Conservation (phyloP, 805 yeast species). For the Yarrowia keelungensis region DNA sequence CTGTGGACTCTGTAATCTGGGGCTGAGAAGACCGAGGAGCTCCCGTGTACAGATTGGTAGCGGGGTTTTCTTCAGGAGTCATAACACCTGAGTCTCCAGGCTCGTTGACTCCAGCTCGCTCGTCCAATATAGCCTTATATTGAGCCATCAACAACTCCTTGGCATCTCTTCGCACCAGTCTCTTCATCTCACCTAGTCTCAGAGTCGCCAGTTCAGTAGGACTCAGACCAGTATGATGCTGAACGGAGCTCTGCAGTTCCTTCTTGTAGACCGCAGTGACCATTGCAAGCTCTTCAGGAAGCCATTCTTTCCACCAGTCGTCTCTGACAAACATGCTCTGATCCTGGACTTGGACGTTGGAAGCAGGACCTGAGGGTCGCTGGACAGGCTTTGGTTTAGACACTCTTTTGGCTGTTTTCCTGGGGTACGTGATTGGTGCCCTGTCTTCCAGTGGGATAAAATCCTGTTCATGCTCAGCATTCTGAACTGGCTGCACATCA, state of each 20-base stretch:
- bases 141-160: not conserved
- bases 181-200: not conserved
- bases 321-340: conserved; percentile 3
- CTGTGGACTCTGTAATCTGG: not conserved
- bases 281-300: not conserved
- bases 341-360: not conserved
- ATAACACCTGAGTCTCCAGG: no score
- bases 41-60: conserved; percentile 2
- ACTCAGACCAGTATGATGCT: not conserved
- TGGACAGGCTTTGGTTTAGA: no score
- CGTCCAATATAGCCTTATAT: not conserved
- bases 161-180: conserved; percentile 11
- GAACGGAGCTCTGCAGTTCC: not conserved
- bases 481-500: no score
- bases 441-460: no score
- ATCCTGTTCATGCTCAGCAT: no score
- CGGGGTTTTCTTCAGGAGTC: no score
- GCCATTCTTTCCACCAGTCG: conserved; percentile 35
- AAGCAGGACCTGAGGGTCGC: not conserved
- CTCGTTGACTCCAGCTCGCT: no score
- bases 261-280: conserved; percentile 7
- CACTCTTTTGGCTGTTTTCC: no score
- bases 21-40: not conserved
- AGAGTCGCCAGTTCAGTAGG: not conserved
- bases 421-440: no score